Base-by-base conservation (phyloP, 352 stramenopile genomes). In the Phytopythium chamaehyphon region DNA sequence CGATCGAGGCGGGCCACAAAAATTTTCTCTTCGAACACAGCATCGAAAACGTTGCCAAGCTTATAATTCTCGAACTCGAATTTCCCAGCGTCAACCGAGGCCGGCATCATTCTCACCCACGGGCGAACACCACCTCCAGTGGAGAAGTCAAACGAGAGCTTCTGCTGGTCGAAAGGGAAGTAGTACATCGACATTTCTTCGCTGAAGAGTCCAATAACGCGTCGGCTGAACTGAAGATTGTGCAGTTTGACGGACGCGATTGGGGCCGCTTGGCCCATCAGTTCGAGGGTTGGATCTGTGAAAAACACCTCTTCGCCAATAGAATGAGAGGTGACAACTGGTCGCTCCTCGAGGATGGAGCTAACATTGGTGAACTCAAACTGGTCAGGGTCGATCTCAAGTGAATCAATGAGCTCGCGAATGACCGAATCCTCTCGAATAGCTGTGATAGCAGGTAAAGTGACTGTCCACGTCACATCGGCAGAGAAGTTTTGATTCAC, bases 161-260 rank as follows among this genome's bases (percentile, higher is more conserved):
- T 82, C 51, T 86, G 75, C 26, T 80, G 69, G 46, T 86, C 75
- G 31, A 83, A 78, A 9, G 75, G 75, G 47, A 86, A 86, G 47
- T 61, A 71, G 38, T 75, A 69, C 14, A 83, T 51, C 2, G 65
- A 62, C 73, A 86, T 83, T 38, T 86, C 69, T 40, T 83, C 75
- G 3, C 46, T 80, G 47, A 86, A 86, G 6, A 64, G 53, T 1
- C 67, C 75, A 44, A 66, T 57, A 1, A 80, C 51, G 1, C 71
- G 69, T 0, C 69, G 68, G 11, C 55, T 71, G 54, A 67, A 80
- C 46, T 73, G 64, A 0, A 79, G 43, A 21, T 81, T 58, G 19
- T 54, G 61, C 39, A 76, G 22, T 19, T 55, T 54, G 48, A 73
- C 61, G 1, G 33, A 47, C 7, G 14, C 51, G 46, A 3, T 56